Evolutionary conservation across 129 eudicot species (phyloP).

Genomic region (Deinandra increscens): DNA sequence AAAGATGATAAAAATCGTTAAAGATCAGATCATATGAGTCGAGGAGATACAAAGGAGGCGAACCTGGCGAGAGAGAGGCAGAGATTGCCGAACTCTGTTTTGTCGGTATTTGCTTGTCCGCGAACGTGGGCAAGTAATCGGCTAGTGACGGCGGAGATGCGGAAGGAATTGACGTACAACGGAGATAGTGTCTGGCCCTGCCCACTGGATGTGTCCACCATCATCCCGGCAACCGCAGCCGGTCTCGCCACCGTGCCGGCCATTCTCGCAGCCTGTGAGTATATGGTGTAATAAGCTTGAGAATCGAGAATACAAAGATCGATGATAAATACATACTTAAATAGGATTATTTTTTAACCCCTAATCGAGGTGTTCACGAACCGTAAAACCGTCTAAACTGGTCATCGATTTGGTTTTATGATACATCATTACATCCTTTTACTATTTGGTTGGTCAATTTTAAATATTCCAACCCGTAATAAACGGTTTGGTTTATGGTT

Average conservation of each 20-base stretch:
- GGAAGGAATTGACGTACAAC: conserved; percentile 44
- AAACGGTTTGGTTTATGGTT: too few relatives aligned
- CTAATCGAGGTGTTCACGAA: too few relatives aligned
- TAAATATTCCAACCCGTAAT: too few relatives aligned
- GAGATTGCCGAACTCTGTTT: conserved; percentile 58
- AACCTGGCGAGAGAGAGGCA: conserved; percentile 86
- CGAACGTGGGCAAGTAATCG: conserved; percentile 40
- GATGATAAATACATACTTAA: too few relatives aligned
- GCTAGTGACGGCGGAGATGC: conserved; percentile 58
- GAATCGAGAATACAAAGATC: too few relatives aligned
- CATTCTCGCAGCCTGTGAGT: background rate
- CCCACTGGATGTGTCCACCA: background rate
- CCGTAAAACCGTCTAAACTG: too few relatives aligned
- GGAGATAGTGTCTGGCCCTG: conserved; percentile 38
- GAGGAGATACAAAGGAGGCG: background rate
- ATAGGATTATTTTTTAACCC: too few relatives aligned
- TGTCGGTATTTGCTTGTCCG: conserved; percentile 20
- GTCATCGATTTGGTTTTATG: too few relatives aligned
- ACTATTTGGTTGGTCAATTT: too few relatives aligned
- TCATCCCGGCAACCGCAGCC: conserved; percentile 11
- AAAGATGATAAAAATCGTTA: background rate
- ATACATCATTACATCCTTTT: too few relatives aligned
- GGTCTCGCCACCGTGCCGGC: conserved; percentile 24
- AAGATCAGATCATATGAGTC: background rate
- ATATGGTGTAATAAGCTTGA: too few relatives aligned